Conservation (phyloP, 2,329 filamentous ascomycete species). For the Rutstroemia sp. region DNA sequence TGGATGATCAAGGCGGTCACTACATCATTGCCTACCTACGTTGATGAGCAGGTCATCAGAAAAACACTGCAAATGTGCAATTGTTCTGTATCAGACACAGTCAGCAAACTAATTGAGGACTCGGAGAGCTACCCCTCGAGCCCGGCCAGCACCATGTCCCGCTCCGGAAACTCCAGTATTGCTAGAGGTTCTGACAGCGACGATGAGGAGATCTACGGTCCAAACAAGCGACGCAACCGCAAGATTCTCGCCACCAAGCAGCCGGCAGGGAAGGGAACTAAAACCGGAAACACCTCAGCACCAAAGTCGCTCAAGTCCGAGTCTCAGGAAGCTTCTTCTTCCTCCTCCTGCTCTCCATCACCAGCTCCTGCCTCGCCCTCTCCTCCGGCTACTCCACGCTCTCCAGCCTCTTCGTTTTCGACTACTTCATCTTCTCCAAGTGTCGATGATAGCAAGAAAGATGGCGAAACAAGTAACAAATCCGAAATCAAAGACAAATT, state of each 20-base stretch:
- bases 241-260: neutral
- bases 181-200: constrained; percentile 44
- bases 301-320: no score
- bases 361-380: no score
- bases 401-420: no score
- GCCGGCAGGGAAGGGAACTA: no score
- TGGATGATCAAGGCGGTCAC: constrained; percentile 47
- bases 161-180: constrained; percentile 40
- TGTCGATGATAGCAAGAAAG: no score
- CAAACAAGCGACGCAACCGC: constrained; percentile 39
- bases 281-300: no score
- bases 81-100: constrained; percentile 46
- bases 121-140: constrained; percentile 30
- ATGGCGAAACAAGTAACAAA: no score
- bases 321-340: no score
- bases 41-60: constrained; percentile 43
- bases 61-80: constrained; percentile 50
- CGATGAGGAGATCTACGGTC: constrained; percentile 37
- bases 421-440: no score
- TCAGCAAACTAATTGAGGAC: constrained; percentile 39
- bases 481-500: no score
- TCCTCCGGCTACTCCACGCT: no score
- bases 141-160: constrained; percentile 22
- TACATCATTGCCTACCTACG: constrained; percentile 30
- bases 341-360: no score